Percentiles rank a stretch among this genome's conserved stretches.
These are phyloP conservation scores for Colletotrichum higginsianum DNA, from an alignment of 2,329 filamentous ascomycete genomes.

Conservation along the genomic window DNA sequence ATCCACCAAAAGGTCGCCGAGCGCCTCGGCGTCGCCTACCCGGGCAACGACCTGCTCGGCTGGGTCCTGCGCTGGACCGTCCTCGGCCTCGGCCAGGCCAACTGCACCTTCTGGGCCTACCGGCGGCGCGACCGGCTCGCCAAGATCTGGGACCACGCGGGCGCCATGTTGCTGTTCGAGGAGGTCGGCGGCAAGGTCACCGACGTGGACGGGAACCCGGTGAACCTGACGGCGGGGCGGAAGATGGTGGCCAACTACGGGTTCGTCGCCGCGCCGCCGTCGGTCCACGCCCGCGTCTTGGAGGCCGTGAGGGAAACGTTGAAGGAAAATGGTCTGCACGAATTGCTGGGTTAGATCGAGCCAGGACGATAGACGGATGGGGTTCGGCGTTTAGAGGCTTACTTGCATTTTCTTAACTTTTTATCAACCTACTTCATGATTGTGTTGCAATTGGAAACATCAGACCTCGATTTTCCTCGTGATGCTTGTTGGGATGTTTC, in stretches of 20 bases:
- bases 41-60: constrained; percentile 67
- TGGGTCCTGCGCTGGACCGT: constrained; percentile 71
- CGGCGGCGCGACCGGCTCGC: constrained; percentile 61
- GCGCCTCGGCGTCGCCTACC: constrained; percentile 58
- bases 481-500: no score
- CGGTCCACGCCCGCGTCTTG: constrained; percentile 61
- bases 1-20: constrained; percentile 62
- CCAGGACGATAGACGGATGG: not conserved
- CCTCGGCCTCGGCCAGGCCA: constrained; percentile 67
- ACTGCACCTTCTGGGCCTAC: constrained; percentile 72
- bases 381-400: not conserved
- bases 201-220: constrained; percentile 65
- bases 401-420: not conserved
- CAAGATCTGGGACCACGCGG: constrained; percentile 74
- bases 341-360: constrained; percentile 46
- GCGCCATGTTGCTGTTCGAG: constrained; percentile 71
- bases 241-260: constrained; percentile 67
- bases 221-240: constrained; percentile 66
- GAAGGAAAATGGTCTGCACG: constrained; percentile 50
- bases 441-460: no score
- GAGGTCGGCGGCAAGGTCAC: constrained; percentile 70
- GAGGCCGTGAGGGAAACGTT: constrained; percentile 53
- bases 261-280: constrained; percentile 67
- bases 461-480: not conserved
- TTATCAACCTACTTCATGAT: not conserved